Conservation (phyloP, 345 rosid genomes). For the Ceriops tagal region DNA sequence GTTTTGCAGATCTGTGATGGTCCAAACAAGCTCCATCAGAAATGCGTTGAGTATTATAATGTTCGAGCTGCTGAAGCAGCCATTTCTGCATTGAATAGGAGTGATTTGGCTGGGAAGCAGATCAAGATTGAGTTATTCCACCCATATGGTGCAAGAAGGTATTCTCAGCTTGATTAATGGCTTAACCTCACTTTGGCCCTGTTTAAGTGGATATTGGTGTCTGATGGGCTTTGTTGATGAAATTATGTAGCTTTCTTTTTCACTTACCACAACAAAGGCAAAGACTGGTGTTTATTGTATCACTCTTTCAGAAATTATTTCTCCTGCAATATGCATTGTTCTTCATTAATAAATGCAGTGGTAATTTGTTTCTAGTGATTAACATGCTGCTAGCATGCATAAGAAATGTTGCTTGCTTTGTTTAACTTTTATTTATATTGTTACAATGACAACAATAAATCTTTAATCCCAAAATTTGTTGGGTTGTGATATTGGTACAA, state of each 20-base stretch:
- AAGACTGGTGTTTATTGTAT: background rate
- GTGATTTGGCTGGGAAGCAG: constrained; percentile 29
- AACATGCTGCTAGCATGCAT: constrained; percentile 8
- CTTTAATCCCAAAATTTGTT: no score
- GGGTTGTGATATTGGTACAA: background rate
- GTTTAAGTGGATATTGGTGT: background rate
- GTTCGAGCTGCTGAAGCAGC: constrained; percentile 32
- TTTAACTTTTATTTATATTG: background rate
- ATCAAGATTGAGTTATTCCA: constrained; percentile 26
- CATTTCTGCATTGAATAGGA: constrained; percentile 28
- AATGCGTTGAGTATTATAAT: constrained; percentile 28
- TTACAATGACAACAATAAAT: no score
- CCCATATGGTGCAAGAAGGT: constrained; percentile 23
- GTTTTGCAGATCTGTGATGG: constrained; percentile 27
- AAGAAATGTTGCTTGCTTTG: background rate
- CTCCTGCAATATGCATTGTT: constrained; percentile 7
- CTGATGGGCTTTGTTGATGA: background rate
- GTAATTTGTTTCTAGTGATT: constrained; percentile 1
- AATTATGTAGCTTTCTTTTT: background rate
- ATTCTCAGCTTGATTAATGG: background rate
- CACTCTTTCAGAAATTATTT: constrained; percentile 5
- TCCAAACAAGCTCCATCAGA: constrained; percentile 17
- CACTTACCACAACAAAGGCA: background rate
- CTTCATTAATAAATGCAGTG: background rate
- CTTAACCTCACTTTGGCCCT: background rate